Evolutionary conservation across 2,329 filamentous ascomycete species (phyloP).

Genomic region (Colletotrichum sp.): DNA sequence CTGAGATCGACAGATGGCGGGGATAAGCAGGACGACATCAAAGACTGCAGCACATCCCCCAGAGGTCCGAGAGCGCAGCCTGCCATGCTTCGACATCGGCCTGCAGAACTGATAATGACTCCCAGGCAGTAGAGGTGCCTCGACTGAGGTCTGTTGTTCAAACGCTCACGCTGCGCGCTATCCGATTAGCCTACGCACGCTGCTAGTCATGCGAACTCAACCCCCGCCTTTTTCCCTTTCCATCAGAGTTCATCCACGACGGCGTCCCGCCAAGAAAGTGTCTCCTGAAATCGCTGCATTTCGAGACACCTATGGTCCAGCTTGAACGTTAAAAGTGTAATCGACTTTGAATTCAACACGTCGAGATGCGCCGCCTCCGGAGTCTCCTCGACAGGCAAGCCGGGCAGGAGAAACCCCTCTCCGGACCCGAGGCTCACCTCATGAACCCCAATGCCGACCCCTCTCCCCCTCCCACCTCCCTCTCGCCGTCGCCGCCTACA

Average conservation of each 20-base stretch:
- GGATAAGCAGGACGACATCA: background rate
- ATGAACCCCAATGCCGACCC: background rate
- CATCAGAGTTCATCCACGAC: conserved; percentile 6
- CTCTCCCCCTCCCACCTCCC: background rate
- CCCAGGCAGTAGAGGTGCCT: background rate
- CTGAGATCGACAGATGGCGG: conserved; percentile 13
- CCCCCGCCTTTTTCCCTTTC: conserved; percentile 6
- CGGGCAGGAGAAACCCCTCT: background rate
- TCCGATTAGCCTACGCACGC: conserved; percentile 3
- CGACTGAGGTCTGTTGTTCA: background rate
- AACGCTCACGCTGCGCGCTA: conserved; percentile 3
- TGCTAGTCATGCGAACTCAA: conserved; percentile 23
- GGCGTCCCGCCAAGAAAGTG: conserved; percentile 3
- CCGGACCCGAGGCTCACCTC: conserved; percentile 12
- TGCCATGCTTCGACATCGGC: background rate
- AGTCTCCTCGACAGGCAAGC: background rate
- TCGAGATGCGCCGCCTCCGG: background rate
- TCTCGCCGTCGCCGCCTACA: background rate
- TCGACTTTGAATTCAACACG: background rate
- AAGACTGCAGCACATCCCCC: background rate
- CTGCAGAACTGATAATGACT: background rate
- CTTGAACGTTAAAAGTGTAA: background rate
- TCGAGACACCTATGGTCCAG: background rate
- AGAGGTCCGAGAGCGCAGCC: conserved; percentile 13
- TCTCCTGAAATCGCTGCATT: background rate